Evolutionary conservation across 495 filamentous ascomycete species (phyloP), one percentile per base, ranked within the genome.

Genomic region (Trichocladium antarcticum): DNA sequence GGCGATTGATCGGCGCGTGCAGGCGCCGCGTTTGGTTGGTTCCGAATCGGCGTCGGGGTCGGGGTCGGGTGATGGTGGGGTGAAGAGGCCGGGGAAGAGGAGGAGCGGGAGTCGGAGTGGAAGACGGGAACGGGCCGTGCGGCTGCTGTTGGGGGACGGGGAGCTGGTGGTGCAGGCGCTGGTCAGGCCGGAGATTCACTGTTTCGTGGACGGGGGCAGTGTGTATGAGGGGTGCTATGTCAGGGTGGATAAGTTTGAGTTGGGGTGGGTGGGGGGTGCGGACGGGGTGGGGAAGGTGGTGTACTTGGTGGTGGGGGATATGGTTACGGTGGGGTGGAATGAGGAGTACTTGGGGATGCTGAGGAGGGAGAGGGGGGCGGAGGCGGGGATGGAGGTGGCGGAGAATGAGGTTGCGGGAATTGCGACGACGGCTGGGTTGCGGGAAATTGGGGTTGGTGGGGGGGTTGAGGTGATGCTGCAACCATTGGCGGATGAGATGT

Each of bases 141-240:
- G 64, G 6, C 27, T 74, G 44, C 27, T 73, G 12, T 54, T 74
- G 0, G 66, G 69, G 7, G 70, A 74, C 37, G 70, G 69, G 1
- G 60, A 71, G 48, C 53, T 73, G 32, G 68, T 66, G 34, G 56
- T 74, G 27, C 69, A 74, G 53, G 69, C 68, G 17, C 57, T 74
- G 40, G 37, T 70, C 22, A 48, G 55, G 11, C 50, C 58, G 12
- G 64, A 63, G 38, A 60, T 66, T 22, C 65, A 70, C 9, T 52
- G 57, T 28, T 57, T 68, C 11, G 49, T 72, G 8, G 69, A 74
- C 21, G 21, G 47, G 16, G 66, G 60, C 22, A 52, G 59, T 29
- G 54, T 73, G 21, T 54, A 50, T 5, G 66, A 67, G 24, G 71
- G 71, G 7, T 64, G 61, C 24, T 71, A 69, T 48, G 64, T 73